Evolutionary conservation across 2,329 filamentous ascomycete species (phyloP), one percentile per base, ranked within the genome.

Genomic region (Paracorniculantispora psalliotae): DNA sequence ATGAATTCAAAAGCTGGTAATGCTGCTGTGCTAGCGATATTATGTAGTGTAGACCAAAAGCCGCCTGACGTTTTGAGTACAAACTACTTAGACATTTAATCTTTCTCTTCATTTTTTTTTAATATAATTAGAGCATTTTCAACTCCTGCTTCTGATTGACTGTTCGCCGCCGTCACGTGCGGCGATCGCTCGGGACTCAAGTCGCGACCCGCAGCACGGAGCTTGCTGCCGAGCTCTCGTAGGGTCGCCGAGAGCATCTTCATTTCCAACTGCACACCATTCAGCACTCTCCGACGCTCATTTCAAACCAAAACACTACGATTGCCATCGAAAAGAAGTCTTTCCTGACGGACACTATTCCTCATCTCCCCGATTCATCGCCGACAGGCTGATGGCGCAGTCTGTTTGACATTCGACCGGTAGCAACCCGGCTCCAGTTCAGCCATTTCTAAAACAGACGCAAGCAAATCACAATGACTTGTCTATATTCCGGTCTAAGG

Each of bases 401-500:
- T 26, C 19, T 19, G 2, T 55, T 15, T 12, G 19, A 55, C 39
- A 6, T 28, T 44, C 26, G 4, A 55, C 26, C 39, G 52, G 52
- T 15, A 43, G 15, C 7, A 25, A 33, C 52, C 26, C 52, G 26
- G 39, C 52, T 41, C n/a, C 33, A 12, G 30, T 19, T 35, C 19
- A 2, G 17, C 12, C 5, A 17, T 25, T 21, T 35, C 4, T 15
- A 46, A 26, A 35, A n/a, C n/a, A 19, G 47, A 30, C 28, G 28
- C 28, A 28, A 8, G 25, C 25, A 25, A 25, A 35, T 15, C 52
- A 35, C 39, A 56, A 56, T 56, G 53, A 21, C 53, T 28, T 56
- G 43, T 4, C 8, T 39, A 6, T 56, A 48, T n/a, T 56, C 53
- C 19, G 43, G 53, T 46, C 43, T 56, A 26, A 43, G 53, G 53